phyloP scores from a whole-genome alignment of 306 rosid genomes.

The Cicer cuneatum region DNA sequence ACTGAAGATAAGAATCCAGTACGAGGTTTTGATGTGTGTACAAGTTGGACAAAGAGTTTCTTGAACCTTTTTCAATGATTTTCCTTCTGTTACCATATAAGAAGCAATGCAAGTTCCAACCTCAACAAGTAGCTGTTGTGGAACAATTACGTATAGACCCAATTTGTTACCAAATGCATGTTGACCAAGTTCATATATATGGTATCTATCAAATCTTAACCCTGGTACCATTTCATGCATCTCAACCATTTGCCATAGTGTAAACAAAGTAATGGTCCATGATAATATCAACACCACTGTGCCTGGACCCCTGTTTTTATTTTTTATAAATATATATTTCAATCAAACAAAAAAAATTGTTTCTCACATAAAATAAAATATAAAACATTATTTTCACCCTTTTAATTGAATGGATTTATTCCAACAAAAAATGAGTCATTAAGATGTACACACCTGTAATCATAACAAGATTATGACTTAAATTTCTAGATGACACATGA shows the following conservation, averaged over 20 bases:
- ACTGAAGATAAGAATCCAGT: slow-evolving; percentile 67
- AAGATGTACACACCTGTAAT: too few species aligned
- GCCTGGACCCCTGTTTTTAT: slow-evolving; percentile 75
- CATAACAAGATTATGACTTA: too few species aligned
- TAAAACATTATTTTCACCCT: too few species aligned
- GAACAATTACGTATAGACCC: slow-evolving; percentile 77
- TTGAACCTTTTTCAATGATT: slow-evolving; percentile 62
- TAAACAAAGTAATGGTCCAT: slow-evolving; percentile 80
- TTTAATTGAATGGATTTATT: too few species aligned
- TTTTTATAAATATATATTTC: too few species aligned
- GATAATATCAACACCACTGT: slow-evolving; percentile 51
- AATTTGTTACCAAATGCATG: slow-evolving; percentile 76
- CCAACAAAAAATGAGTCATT: too few species aligned
- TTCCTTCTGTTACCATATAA: slow-evolving; percentile 81
- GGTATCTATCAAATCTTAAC: slow-evolving; percentile 79
- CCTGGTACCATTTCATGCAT: slow-evolving; percentile 97
- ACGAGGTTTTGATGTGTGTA: slow-evolving; percentile 46
- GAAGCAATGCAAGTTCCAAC: slow-evolving; percentile 76
- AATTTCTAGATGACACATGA: too few species aligned
- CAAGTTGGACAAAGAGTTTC: slow-evolving; percentile 59
- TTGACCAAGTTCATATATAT: slow-evolving; percentile 87
- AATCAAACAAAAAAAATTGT: too few species aligned
- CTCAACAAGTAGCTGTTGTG: slow-evolving; percentile 75
- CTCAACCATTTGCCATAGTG: slow-evolving; percentile 92
- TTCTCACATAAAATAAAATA: too few species aligned